Conservation (phyloP, 2,329 filamentous ascomycete genomes). For the Aspergillus hortae region DNA sequence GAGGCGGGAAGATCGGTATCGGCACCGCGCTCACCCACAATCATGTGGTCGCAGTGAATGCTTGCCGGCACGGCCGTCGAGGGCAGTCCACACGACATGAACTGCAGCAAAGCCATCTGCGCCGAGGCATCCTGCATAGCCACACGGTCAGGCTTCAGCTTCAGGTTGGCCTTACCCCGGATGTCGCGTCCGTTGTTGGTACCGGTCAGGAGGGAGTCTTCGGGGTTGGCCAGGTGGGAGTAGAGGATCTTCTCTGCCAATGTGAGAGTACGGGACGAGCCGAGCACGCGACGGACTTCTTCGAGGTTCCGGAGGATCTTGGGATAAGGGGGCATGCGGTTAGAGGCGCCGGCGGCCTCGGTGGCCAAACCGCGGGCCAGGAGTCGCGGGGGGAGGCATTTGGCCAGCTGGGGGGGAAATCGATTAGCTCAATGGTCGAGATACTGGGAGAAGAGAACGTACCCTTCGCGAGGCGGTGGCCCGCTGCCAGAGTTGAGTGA, state of each 20-base stretch:
- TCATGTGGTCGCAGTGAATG: constrained; percentile 99
- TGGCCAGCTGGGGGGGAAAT: constrained; percentile 3
- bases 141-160: constrained; percentile 94
- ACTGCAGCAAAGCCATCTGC: constrained; percentile 97
- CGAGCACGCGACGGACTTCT: constrained; percentile 71
- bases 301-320: constrained; percentile 74
- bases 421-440: not conserved
- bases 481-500: constrained; percentile 39
- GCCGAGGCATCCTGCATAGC: constrained; percentile 99
- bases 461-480: constrained; percentile 36
- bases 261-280: constrained; percentile 63
- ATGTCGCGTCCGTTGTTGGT: constrained; percentile 82
- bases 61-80: constrained; percentile 91
- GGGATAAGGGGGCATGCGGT: constrained; percentile 72
- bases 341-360: constrained; percentile 34
- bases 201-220: constrained; percentile 78
- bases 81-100: constrained; percentile 93
- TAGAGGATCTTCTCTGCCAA: constrained; percentile 98
- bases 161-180: constrained; percentile 84
- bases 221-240: constrained; percentile 84
- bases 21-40: constrained; percentile 89
- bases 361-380: constrained; percentile 32
- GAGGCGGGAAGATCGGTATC: constrained; percentile 79
- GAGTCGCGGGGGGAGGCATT: constrained; percentile 29
- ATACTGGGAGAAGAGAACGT: constrained; percentile 14